Conservation (phyloP, 257 asterid genomes). For the Asclepias syriaca region DNA sequence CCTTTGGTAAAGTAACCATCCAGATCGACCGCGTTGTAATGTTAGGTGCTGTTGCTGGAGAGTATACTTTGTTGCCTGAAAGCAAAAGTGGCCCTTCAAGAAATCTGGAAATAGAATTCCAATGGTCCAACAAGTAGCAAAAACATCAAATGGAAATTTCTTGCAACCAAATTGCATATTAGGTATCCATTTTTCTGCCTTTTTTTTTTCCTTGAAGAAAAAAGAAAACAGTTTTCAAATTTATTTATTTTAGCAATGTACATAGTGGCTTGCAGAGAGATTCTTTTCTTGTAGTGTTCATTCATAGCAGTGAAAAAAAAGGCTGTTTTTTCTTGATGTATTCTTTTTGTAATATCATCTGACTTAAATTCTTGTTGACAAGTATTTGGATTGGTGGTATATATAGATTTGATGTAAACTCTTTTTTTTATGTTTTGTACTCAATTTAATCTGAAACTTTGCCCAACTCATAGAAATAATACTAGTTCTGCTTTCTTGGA, state of each 20-base stretch:
- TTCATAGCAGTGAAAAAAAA: slow-evolving; percentile 15
- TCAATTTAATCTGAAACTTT: slow-evolving; percentile 11
- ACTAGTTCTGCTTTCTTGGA: slow-evolving; percentile 5
- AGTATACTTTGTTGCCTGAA: slow-evolving; percentile 75
- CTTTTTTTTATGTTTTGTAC: slow-evolving; percentile 2
- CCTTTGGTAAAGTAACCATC: slow-evolving; percentile 95
- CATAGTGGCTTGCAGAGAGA: slow-evolving; percentile 30
- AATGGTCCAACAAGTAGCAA: slow-evolving; percentile 72
- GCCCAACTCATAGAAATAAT: neutral
- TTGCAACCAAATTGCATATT: slow-evolving; percentile 16
- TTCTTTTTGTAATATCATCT: slow-evolving; percentile 40
- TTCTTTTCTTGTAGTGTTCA: slow-evolving; percentile 19
- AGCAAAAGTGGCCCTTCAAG: slow-evolving; percentile 97
- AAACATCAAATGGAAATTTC: neutral
- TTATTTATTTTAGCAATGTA: slow-evolving; percentile 28
- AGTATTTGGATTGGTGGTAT: slow-evolving; percentile 4
- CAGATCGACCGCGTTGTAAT: slow-evolving; percentile 97
- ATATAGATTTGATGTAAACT: slow-evolving; percentile 2
- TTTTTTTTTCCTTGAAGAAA: neutral
- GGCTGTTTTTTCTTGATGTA: slow-evolving; percentile 22
- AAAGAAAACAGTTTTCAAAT: slow-evolving; percentile 1
- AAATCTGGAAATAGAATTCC: slow-evolving; percentile 89
- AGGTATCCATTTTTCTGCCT: slow-evolving; percentile 16
- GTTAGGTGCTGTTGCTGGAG: slow-evolving; percentile 98
- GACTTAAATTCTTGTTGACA: neutral